Evolutionary conservation across 305 asterid species (phyloP).

Genomic region (Salvia sclarea): DNA sequence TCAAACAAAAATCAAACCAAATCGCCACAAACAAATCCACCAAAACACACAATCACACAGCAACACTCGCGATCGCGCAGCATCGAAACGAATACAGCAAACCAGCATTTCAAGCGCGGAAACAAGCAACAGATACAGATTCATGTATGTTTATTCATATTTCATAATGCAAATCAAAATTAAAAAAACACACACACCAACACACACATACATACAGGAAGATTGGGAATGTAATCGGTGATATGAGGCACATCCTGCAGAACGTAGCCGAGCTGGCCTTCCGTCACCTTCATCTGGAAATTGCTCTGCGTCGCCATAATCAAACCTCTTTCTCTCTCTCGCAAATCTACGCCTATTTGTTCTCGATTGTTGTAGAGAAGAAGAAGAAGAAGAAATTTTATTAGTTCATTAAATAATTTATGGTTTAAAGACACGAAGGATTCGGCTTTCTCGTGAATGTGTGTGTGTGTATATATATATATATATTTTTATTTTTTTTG

Average conservation of each 20-base stretch:
- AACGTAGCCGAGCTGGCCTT: constrained; percentile 69
- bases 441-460: constrained; percentile 33
- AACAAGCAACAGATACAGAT: constrained; percentile 4
- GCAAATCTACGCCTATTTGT: constrained; percentile 32
- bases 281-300: constrained; percentile 61
- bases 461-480: too few species aligned
- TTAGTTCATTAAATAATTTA: not conserved
- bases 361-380: constrained; percentile 10
- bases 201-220: constrained; percentile 44
- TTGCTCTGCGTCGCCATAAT: constrained; percentile 41
- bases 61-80: constrained; percentile 5
- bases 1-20: constrained; percentile 9
- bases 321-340: constrained; percentile 13
- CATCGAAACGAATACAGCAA: constrained; percentile 16
- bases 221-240: constrained; percentile 73
- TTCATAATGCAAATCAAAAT: too few species aligned
- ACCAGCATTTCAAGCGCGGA: constrained; percentile 6
- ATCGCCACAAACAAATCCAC: constrained; percentile 9
- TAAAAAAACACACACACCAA: not conserved
- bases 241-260: constrained; percentile 94
- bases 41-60: constrained; percentile 11
- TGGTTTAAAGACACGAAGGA: constrained; percentile 6
- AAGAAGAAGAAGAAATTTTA: not conserved
- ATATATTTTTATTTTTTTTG: too few species aligned
- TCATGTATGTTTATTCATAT: not conserved